A percentile compares a stretch with the other conserved stretches of the same genome.
These are phyloP conservation scores for Fusarium poae DNA, from an alignment of 2,329 filamentous ascomycete species.

Conservation along the genomic window DNA sequence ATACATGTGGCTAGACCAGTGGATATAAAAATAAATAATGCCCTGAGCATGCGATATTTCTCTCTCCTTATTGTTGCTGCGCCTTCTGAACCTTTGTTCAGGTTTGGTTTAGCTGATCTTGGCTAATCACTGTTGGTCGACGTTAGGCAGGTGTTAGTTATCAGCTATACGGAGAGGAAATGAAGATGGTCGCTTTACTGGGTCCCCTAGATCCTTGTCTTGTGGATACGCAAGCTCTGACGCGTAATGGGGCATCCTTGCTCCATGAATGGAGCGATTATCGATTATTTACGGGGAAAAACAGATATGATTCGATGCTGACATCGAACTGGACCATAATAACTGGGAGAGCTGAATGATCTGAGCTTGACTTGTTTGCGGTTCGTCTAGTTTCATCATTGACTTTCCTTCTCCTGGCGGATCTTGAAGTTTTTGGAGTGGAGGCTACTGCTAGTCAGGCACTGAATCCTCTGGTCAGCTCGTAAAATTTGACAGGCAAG, in stretches of 20 bases:
- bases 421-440: slow-evolving; percentile 7
- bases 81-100: slow-evolving; percentile 7
- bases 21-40: slow-evolving; percentile 25
- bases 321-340: not conserved
- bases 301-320: not conserved
- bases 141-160: slow-evolving; percentile 6
- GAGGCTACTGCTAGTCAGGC: slow-evolving; percentile 12
- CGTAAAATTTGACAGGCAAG: slow-evolving; percentile 21
- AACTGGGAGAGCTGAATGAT: slow-evolving; percentile 7
- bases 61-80: slow-evolving; percentile 9
- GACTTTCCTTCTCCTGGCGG: slow-evolving; percentile 11
- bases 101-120: slow-evolving; percentile 12
- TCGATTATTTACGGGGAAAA: slow-evolving; percentile 14
- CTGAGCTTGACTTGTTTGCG: not conserved
- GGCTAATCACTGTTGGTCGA: slow-evolving; percentile 8
- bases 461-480: slow-evolving; percentile 15
- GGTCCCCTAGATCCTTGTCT: slow-evolving; percentile 17
- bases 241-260: slow-evolving; percentile 25
- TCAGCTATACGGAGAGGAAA: slow-evolving; percentile 27
- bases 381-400: slow-evolving; percentile 9
- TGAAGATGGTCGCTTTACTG: slow-evolving; percentile 32
- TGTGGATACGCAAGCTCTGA: slow-evolving; percentile 20
- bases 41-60: not conserved
- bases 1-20: slow-evolving; percentile 1
- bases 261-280: not conserved